These are phyloP conservation scores for Fusarium sarcochroum DNA, from an alignment of 2,329 filamentous ascomycete genomes.

Conservation along the genomic window DNA sequence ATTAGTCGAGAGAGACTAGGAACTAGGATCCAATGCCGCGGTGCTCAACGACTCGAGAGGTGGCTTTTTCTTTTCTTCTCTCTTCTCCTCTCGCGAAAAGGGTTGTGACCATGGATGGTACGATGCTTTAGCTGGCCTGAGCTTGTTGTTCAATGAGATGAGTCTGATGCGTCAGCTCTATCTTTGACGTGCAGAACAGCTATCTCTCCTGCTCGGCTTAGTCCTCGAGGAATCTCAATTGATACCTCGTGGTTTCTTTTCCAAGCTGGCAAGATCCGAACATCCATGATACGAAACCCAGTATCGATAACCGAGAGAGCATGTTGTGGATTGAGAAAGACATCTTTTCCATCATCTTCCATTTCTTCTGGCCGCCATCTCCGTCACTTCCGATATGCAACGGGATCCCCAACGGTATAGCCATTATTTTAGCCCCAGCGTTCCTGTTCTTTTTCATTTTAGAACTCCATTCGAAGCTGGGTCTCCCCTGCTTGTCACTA, in stretches of 20 bases:
- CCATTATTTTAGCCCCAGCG: constrained; percentile 2
- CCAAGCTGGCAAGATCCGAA: background rate
- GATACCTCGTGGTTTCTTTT: background rate
- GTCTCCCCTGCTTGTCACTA: constrained; percentile 47
- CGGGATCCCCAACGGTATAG: background rate
- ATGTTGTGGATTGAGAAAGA: background rate
- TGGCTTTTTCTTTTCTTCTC: constrained; percentile 12
- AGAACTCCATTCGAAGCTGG: constrained; percentile 28
- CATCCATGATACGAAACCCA: background rate
- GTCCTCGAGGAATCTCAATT: background rate
- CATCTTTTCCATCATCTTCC: too few species aligned
- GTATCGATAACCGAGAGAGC: constrained; percentile 8
- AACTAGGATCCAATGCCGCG: constrained; percentile 33
- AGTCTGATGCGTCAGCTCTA: constrained; percentile 29
- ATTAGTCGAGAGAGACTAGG: constrained; percentile 35
- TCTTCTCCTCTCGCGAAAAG: background rate
- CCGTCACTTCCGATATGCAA: constrained; percentile 2
- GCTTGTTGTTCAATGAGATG: constrained; percentile 6
- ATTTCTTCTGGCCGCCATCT: background rate
- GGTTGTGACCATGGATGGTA: constrained; percentile 17
- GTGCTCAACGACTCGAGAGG: constrained; percentile 17
- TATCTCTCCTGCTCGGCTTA: constrained; percentile 1
- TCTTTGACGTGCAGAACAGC: constrained; percentile 16
- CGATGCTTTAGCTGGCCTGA: constrained; percentile 8
- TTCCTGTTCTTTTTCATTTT: constrained; percentile 13